Evolutionary conservation across 2,329 filamentous ascomycete genomes (phyloP), one percentile per base, ranked within the genome.

Genomic region (Fusarium chlamydosporum): DNA sequence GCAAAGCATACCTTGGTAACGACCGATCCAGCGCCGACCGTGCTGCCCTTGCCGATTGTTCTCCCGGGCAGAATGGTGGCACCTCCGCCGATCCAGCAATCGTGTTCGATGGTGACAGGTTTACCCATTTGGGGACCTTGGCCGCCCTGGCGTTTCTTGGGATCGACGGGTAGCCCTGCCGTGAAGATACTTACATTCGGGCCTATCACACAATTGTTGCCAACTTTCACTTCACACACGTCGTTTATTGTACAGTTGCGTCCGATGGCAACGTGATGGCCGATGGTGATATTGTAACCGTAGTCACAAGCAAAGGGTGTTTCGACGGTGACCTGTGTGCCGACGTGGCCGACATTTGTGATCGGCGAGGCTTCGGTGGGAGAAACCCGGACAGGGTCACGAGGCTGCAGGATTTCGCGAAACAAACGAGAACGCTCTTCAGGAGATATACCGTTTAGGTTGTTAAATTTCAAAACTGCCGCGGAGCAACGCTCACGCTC

Each of bases 221-320:
- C 94, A 74, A 98, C 94, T 46, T 84, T 89, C 63, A 98, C 91
- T 67, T 90, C 86, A 76, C 90, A 92, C n/a, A 94, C 90, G 77
- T 99, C 96, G 58, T 94, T 88, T 75, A 98, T 91, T 27, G 89
- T 90, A 79, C 94, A 97, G 74, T 93, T 92, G 56, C 92, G 87
- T 18, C 91, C 92, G 70, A 99, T 92, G 56, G 90, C 87, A 4
- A 96, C 93, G 68, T 96, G 90, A 72, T 94, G 91, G 13, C 92
- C 94, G 70, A 99, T 92, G 47, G 87, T 87, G 73, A 98, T 91
- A 78, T 99, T 98, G 81, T 97, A 98, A 1, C 96, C 96, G 75
- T 97, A 97, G 75, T 97, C 94, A 77, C 95, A 97, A 46, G 86
- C 90, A 78, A 99, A 98, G 0, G 95, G 95, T 4, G 92, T 89